These are phyloP conservation scores for Rosa hybrid DNA, from an alignment of 331 rosid species.

Conservation along the genomic window DNA sequence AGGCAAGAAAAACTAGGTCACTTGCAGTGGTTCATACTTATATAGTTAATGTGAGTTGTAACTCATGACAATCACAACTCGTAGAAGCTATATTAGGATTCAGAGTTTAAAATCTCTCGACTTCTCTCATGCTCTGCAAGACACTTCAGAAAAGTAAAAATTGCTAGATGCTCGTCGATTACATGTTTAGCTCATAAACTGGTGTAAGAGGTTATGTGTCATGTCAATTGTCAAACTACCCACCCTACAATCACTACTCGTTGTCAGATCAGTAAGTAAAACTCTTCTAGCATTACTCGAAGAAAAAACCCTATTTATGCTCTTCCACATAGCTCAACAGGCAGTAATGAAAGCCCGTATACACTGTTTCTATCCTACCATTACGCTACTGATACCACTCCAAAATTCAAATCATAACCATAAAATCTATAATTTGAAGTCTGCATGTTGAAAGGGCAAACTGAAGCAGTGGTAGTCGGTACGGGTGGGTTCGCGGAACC, in stretches of 20 bases:
- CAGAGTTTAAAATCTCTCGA: not conserved
- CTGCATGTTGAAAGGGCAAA: too few species aligned
- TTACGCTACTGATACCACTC: not conserved
- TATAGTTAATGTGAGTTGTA: not conserved
- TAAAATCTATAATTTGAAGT: not conserved
- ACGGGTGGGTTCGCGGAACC: too few species aligned
- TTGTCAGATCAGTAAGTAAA: not conserved
- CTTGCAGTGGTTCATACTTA: too few species aligned
- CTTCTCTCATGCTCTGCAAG: not conserved
- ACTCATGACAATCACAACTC: not conserved
- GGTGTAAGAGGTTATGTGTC: not conserved
- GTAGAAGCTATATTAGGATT: not conserved
- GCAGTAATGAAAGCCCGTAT: not conserved
- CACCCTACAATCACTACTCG: not conserved
- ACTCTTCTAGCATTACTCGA: not conserved
- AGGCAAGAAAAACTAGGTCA: too few species aligned
- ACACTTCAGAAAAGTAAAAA: not conserved
- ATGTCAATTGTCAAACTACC: not conserved
- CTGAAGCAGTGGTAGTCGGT: too few species aligned
- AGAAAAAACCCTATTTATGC: not conserved
- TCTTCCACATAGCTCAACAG: not conserved
- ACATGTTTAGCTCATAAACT: not conserved
- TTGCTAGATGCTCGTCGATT: not conserved
- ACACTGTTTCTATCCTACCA: not conserved
- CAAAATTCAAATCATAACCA: not conserved